Conservation (phyloP, 305 asterid species). For the Ilex paraguariensis region DNA sequence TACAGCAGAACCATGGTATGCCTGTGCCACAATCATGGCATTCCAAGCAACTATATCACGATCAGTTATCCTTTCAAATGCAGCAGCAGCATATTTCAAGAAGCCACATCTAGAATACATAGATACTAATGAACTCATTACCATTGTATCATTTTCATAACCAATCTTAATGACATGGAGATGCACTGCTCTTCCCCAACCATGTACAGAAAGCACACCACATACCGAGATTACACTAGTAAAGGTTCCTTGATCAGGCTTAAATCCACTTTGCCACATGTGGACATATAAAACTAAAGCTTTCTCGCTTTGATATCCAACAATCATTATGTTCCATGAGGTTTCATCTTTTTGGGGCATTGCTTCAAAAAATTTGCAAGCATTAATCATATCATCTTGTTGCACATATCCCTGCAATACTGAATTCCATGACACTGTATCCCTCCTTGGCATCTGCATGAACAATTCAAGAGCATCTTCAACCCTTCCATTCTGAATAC, state of each 20-base stretch:
- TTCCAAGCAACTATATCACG: slow-evolving; percentile 44
- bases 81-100: slow-evolving; percentile 31
- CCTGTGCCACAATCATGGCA: slow-evolving; percentile 38
- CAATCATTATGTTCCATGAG: slow-evolving; percentile 61
- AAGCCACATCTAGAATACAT: slow-evolving; percentile 58
- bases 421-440: slow-evolving; percentile 48
- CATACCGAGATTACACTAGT: slow-evolving; percentile 37
- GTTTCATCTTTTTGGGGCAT: slow-evolving; percentile 48
- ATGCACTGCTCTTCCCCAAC: slow-evolving; percentile 46
- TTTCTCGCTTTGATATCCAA: slow-evolving; percentile 46
- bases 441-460: slow-evolving; percentile 36
- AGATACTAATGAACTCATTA: slow-evolving; percentile 44
- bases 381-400: slow-evolving; percentile 29
- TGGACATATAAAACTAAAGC: slow-evolving; percentile 36
- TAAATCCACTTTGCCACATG: slow-evolving; percentile 38
- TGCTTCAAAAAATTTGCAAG: slow-evolving; percentile 34
- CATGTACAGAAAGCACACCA: slow-evolving; percentile 34
- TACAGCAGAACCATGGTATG: slow-evolving; percentile 33
- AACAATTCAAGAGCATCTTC: slow-evolving; percentile 40
- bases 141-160: slow-evolving; percentile 32
- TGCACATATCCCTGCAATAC: slow-evolving; percentile 44
- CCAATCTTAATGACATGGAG: slow-evolving; percentile 35
- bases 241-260: slow-evolving; percentile 52
- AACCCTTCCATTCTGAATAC: slow-evolving; percentile 25
- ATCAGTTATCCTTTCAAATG: slow-evolving; percentile 23